Percentiles rank a stretch among this genome's conserved stretches.
Evolutionary conservation across 352 stramenopile species (phyloP).

Genomic region (Thraustochytrium sp.): DNA sequence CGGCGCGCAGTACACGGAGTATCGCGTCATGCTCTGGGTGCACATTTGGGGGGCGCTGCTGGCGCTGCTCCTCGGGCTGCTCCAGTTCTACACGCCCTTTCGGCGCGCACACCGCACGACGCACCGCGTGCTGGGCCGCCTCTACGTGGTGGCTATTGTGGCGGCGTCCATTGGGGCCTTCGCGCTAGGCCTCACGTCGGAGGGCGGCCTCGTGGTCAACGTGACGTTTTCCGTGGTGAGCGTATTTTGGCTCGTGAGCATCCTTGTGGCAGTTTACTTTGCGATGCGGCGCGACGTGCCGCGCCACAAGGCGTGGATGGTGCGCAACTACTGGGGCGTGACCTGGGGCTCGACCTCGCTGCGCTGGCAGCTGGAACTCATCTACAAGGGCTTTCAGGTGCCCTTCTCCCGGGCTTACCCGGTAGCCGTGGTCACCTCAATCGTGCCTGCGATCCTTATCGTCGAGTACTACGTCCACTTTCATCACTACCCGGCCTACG

Average conservation of each 20-base stretch:
- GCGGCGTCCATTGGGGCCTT: not conserved
- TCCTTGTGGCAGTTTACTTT: slow-evolving; percentile 17
- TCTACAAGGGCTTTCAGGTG: not conserved
- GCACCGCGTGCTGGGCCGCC: not conserved
- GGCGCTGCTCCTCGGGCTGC: not conserved
- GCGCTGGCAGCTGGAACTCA: not conserved
- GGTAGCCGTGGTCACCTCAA: not conserved
- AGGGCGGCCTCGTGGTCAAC: not conserved
- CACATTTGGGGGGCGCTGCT: not conserved
- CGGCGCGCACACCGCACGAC: not conserved
- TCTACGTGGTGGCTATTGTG: not conserved
- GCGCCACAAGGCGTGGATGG: slow-evolving; percentile 4
- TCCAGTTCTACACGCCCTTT: slow-evolving; percentile 34
- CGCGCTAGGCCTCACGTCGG: not conserved
- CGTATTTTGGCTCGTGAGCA: slow-evolving; percentile 3
- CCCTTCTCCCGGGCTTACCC: not conserved
- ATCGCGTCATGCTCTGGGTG: not conserved
- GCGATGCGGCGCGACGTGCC: not conserved
- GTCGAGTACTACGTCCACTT: not conserved
- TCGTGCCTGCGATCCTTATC: not conserved
- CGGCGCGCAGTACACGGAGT: not conserved
- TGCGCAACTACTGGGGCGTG: slow-evolving; percentile 25
- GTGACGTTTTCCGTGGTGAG: not conserved
- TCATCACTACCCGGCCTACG: not conserved
- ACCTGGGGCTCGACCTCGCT: not conserved